Evolutionary conservation across 129 eudicot species (phyloP).

Genomic region (Escallonia herrerae): DNA sequence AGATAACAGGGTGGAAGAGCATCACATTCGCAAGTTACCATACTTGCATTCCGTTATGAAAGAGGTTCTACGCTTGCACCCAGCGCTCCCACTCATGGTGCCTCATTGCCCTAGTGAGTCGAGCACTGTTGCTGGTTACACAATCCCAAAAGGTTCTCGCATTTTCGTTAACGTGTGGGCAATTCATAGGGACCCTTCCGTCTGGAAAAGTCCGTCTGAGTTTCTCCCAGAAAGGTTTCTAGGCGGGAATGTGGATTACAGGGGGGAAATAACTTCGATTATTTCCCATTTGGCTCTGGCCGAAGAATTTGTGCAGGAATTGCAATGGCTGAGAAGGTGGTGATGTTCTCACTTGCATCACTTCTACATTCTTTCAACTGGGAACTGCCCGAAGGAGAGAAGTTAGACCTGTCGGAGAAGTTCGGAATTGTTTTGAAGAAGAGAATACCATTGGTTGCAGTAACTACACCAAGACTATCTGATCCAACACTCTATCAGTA

Average conservation of each 20-base stretch:
- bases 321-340: constrained; percentile 16
- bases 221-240: constrained; percentile 25
- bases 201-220: constrained; percentile 15
- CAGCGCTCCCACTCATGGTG: constrained; percentile 22
- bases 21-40: constrained; percentile 13
- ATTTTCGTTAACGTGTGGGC: constrained; percentile 21
- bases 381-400: constrained; percentile 9
- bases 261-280: constrained; percentile 6
- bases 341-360: no score
- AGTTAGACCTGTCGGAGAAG: constrained; percentile 11
- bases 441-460: constrained; percentile 8
- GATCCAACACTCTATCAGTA: constrained; percentile 14
- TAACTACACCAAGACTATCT: constrained; percentile 15
- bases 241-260: constrained; percentile 1
- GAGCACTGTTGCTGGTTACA: constrained; percentile 14
- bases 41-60: constrained; percentile 21
- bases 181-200: constrained; percentile 23
- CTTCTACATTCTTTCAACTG: background rate
- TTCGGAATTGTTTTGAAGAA: constrained; percentile 21
- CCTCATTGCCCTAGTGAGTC: constrained; percentile 23
- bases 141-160: constrained; percentile 23
- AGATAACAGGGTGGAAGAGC: constrained; percentile 16
- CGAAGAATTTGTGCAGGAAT: constrained; percentile 21
- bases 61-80: constrained; percentile 24
- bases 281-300: constrained; percentile 20